Evolutionary conservation across 2,329 filamentous ascomycete genomes (phyloP).

Genomic region (Diplodia corticola): DNA sequence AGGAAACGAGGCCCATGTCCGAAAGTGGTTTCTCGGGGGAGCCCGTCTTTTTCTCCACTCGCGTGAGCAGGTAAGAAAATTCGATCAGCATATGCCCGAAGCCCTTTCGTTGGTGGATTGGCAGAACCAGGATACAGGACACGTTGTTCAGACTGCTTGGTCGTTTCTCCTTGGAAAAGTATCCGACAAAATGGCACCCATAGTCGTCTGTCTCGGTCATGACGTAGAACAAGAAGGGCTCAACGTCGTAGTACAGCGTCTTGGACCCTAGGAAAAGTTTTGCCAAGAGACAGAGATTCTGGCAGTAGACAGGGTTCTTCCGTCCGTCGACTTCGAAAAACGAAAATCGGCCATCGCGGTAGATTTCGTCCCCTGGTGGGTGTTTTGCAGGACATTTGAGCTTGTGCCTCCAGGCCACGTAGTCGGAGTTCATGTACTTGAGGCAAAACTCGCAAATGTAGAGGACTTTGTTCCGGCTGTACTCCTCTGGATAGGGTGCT

Average conservation of each 20-base stretch:
- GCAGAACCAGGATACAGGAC: slow-evolving; percentile 92
- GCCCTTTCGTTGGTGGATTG: slow-evolving; percentile 94
- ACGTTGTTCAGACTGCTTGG: slow-evolving; percentile 95
- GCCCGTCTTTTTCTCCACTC: slow-evolving; percentile 89
- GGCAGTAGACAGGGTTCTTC: slow-evolving; percentile 97
- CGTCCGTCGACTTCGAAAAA: slow-evolving; percentile 98
- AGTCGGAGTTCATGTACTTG: slow-evolving; percentile 99
- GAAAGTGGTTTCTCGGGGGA: slow-evolving; percentile 97
- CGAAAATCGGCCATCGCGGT: slow-evolving; percentile 84
- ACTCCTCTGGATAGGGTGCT: slow-evolving; percentile 96
- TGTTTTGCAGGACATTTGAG: slow-evolving; percentile 93
- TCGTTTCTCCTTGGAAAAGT: slow-evolving; percentile 98
- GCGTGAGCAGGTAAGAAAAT: slow-evolving; percentile 94
- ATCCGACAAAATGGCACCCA: slow-evolving; percentile 97
- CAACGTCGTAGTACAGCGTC: slow-evolving; percentile 96
- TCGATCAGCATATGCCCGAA: slow-evolving; percentile 97
- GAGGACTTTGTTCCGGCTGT: slow-evolving; percentile 92
- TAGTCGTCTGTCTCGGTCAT: slow-evolving; percentile 90
- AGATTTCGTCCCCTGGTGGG: slow-evolving; percentile 96
- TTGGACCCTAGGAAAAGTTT: slow-evolving; percentile 99
- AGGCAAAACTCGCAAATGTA: slow-evolving; percentile 99
- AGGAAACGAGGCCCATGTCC: slow-evolving; percentile 96
- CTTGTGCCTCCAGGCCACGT: slow-evolving; percentile 97
- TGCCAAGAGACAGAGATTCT: slow-evolving; percentile 91
- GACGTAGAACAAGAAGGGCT: slow-evolving; percentile 96